Evolutionary conservation across 257 asterid genomes (phyloP), one percentile per base, ranked within the genome.

Genomic region (Solanum gandarillasii): DNA sequence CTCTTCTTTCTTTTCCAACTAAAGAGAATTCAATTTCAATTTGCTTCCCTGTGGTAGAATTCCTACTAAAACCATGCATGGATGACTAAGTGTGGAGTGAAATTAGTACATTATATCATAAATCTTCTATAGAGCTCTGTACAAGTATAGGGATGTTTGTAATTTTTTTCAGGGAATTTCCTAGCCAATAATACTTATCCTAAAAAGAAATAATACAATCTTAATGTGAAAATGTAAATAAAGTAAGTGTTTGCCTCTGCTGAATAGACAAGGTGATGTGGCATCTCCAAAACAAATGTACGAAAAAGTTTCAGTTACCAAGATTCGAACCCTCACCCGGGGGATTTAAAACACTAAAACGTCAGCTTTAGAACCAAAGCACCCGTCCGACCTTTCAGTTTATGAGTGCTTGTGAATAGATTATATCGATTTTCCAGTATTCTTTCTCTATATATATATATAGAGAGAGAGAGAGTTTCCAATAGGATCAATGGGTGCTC

Each of bases 71-170:
- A 32, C 48, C 32, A 48, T 3, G 67, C 29, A 38, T 62, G 78
- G 20, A 85, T 67, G 73, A 34, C 43, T n/a, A 43, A 29, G 88
- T 3, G 83, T 18, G 18, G 39, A 41, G 88, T 52, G 83, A 41
- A 86, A 86, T 68, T 25, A 29, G 68, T 43, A 29, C 68, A 81
- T 81, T 46, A 31, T 46, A 81, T 81, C 29, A 29, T 46, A 81
- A 29, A 46, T 46, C 41, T 81, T 46, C 27, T 29, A 46, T 81
- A 27, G 20, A 13, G 55, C 27, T 81, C 20, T 4, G 68, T 79
- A 46, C 70, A 29, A 46, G 41, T 48, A 48, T 81, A 31, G 29
- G 43, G 18, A 81, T 31, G 71, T 29, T 31, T 82, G 71, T 18
- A 46, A 1, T 5, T 79, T 82, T 29, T 32, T 52, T 0, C 18